phyloP scores from a whole-genome alignment of 2,329 filamentous ascomycete genomes.

The Diaporthe sp. region DNA sequence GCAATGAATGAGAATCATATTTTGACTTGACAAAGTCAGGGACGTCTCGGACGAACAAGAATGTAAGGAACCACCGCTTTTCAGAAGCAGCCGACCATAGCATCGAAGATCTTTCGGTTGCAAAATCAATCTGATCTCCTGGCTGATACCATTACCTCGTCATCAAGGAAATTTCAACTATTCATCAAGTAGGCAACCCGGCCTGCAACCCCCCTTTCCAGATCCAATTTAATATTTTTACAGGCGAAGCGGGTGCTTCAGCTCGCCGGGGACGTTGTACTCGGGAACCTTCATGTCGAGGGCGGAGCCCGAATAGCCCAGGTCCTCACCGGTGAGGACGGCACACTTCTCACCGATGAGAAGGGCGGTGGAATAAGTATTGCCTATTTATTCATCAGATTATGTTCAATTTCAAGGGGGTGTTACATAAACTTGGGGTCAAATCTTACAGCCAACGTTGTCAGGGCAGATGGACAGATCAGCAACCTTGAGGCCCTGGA shows the following conservation, averaged over 20 bases:
- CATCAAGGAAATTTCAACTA: conserved; percentile 3
- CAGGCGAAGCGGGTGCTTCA: conserved; percentile 56
- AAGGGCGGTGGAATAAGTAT: conserved; percentile 74
- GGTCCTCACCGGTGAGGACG: conserved; percentile 78
- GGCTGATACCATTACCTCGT: conserved; percentile 27
- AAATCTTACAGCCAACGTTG: conserved; percentile 82
- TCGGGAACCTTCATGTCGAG: conserved; percentile 83
- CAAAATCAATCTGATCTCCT: conserved; percentile 16
- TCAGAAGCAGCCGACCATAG: conserved; percentile 8
- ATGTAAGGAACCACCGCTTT: background rate
- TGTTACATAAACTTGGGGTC: too few species aligned
- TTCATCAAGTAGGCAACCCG: background rate
- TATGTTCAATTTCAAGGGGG: too few species aligned
- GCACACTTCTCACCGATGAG: conserved; percentile 84
- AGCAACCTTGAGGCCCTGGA: conserved; percentile 82
- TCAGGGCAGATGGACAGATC: conserved; percentile 84
- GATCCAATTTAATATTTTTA: conserved; percentile 45
- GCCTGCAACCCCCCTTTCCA: background rate
- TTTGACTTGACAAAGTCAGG: background rate
- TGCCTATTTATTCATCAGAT: too few species aligned
- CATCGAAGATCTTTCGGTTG: background rate
- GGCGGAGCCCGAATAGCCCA: conserved; percentile 79
- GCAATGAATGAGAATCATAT: conserved; percentile 15
- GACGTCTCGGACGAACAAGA: conserved; percentile 8
- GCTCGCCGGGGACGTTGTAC: conserved; percentile 70